A percentile compares a stretch with the other conserved stretches of the same genome.
Conservation (phyloP, 208 protist genomes). For the Dictyostelium gargantuum region DNA sequence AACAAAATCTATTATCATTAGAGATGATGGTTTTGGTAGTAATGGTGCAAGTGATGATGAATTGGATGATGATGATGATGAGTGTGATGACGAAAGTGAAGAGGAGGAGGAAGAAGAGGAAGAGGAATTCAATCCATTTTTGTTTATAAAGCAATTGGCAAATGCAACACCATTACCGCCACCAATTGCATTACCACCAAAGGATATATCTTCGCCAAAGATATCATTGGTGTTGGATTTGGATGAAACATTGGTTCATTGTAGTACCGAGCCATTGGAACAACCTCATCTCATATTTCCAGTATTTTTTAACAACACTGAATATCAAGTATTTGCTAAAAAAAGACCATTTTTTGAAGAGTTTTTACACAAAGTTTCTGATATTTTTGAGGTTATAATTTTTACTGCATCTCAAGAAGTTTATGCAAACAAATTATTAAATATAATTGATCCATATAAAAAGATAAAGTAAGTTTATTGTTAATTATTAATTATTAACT, state of each 20-base stretch:
- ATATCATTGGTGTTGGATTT: slow-evolving; percentile 86
- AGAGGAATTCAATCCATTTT: slow-evolving; percentile 56
- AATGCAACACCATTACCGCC: background rate
- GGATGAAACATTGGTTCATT: slow-evolving; percentile 88
- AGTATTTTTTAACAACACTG: slow-evolving; percentile 35
- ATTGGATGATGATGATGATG: background rate
- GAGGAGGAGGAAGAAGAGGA: slow-evolving; percentile 54
- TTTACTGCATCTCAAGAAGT: slow-evolving; percentile 84
- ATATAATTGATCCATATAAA: slow-evolving; percentile 80
- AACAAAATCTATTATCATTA: background rate
- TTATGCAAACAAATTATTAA: slow-evolving; percentile 83
- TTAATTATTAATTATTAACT: background rate
- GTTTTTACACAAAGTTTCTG: slow-evolving; percentile 71
- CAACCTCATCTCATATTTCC: slow-evolving; percentile 48
- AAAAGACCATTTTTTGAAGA: slow-evolving; percentile 76
- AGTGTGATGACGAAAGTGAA: background rate
- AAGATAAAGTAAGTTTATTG: slow-evolving; percentile 58
- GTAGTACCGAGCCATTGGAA: slow-evolving; percentile 68
- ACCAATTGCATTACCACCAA: background rate
- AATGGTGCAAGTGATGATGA: background rate
- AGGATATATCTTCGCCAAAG: background rate
- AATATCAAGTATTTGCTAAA: slow-evolving; percentile 57
- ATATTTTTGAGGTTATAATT: slow-evolving; percentile 83
- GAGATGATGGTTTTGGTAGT: background rate
- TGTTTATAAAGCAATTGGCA: slow-evolving; percentile 13